Percentiles rank a stretch among this genome's conserved stretches.
Conservation (phyloP, 2,329 filamentous ascomycete species). For the Trichoderma breve region DNA sequence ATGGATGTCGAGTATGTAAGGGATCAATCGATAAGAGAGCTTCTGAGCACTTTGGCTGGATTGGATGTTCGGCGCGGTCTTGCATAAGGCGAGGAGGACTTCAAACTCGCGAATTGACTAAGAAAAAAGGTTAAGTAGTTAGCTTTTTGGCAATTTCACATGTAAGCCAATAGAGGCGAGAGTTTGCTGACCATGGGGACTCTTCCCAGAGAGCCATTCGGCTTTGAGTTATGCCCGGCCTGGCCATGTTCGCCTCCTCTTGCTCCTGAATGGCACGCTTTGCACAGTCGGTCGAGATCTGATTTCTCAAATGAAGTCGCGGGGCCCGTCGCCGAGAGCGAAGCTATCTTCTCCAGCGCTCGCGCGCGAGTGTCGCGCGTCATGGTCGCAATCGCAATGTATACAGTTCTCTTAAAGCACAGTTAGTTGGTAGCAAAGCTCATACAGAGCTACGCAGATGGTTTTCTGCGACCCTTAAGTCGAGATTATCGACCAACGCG, state of each 20-base stretch:
- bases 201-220: slow-evolving; percentile 45
- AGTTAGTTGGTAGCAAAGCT: not conserved
- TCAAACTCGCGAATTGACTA: slow-evolving; percentile 89
- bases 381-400: slow-evolving; percentile 34
- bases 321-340: slow-evolving; percentile 56
- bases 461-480: slow-evolving; percentile 3
- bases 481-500: not conserved
- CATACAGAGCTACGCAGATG: not conserved
- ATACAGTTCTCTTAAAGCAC: not conserved
- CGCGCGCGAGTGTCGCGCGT: slow-evolving; percentile 58
- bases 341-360: slow-evolving; percentile 64
- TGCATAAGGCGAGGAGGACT: slow-evolving; percentile 85
- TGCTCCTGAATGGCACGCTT: slow-evolving; percentile 51
- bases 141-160: not conserved
- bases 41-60: slow-evolving; percentile 71
- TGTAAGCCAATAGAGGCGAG: not conserved
- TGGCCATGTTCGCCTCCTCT: slow-evolving; percentile 47
- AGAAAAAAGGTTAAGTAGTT: slow-evolving; percentile 20
- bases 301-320: slow-evolving; percentile 57
- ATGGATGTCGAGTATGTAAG: slow-evolving; percentile 84
- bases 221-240: slow-evolving; percentile 43
- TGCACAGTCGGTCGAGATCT: slow-evolving; percentile 61
- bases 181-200: slow-evolving; percentile 57
- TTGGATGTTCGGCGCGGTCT: slow-evolving; percentile 75
- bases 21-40: slow-evolving; percentile 73